Evolutionary conservation across 768 basidiomycete species (phyloP).

Genomic region (Leccinellum albellum): DNA sequence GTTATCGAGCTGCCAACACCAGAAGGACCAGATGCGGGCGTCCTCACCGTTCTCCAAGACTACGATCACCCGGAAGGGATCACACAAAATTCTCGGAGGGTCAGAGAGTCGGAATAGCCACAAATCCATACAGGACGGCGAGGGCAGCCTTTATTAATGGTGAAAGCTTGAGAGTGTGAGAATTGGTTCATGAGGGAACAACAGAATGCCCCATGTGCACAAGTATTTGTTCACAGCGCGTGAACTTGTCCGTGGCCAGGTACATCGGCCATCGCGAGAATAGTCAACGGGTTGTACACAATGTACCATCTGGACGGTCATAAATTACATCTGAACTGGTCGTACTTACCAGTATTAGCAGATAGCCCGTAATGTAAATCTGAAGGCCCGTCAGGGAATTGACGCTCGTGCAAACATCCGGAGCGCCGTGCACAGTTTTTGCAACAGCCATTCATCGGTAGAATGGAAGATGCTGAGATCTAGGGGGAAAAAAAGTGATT

Average conservation of each 20-base stretch:
- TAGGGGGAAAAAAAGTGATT: not conserved
- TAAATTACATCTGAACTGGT: not conserved
- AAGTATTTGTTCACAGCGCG: constrained; percentile 5
- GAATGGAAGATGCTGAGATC: not conserved
- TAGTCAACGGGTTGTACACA: not conserved
- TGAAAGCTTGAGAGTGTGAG: not conserved
- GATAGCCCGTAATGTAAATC: not conserved
- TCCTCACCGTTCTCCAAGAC: not conserved
- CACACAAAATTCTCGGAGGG: not conserved
- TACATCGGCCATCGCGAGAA: not conserved
- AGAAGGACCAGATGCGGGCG: not conserved
- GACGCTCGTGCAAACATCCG: not conserved
- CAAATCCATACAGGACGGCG: not conserved
- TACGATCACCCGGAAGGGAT: not conserved
- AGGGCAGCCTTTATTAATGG: constrained; percentile 7
- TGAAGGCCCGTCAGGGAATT: not conserved
- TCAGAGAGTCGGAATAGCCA: not conserved
- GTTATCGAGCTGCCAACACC: not conserved
- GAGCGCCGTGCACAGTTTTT: not conserved
- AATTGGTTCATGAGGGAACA: constrained; percentile 10
- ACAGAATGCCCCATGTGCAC: constrained; percentile 5
- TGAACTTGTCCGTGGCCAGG: not conserved
- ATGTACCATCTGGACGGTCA: not conserved
- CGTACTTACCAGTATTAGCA: not conserved
- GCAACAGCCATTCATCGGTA: not conserved